These are phyloP conservation scores for Leptographium wingfieldii DNA, from an alignment of 2,329 filamentous ascomycete genomes.

Conservation along the genomic window DNA sequence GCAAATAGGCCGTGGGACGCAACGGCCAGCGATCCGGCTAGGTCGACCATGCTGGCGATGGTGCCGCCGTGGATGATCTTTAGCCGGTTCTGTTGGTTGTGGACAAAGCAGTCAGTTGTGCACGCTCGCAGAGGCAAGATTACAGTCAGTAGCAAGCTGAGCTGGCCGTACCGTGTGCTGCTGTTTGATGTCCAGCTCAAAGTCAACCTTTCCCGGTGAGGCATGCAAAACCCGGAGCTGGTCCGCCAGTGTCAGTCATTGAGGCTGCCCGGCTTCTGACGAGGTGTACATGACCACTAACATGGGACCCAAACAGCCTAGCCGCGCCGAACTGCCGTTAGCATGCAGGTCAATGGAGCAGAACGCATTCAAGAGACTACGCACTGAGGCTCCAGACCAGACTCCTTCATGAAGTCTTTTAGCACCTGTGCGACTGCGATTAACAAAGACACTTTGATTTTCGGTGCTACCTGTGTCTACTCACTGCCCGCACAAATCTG, in stretches of 20 bases:
- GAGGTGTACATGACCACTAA: conserved; percentile 13
- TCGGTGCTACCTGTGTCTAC: not conserved
- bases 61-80: conserved; percentile 68
- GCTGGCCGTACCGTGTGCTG: conserved; percentile 54
- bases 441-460: not conserved
- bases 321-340: not conserved
- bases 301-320: conserved; percentile 30
- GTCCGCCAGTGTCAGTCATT: not conserved
- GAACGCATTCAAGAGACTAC: conserved; percentile 9
- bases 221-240: conserved; percentile 58
- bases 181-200: conserved; percentile 62
- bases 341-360: not conserved
- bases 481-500: conserved; percentile 20
- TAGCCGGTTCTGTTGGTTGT: conserved; percentile 55
- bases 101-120: not conserved
- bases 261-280: not conserved
- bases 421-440: conserved; percentile 51
- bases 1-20: conserved; percentile 50
- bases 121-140: not conserved
- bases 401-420: conserved; percentile 74
- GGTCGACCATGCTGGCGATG: conserved; percentile 61
- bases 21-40: conserved; percentile 52
- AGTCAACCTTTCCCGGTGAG: conserved; percentile 54
- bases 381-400: conserved; percentile 79
- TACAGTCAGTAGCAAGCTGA: not conserved